phyloP scores from a whole-genome alignment of 2,329 filamentous ascomycete species.

The Neonectria magnoliae region DNA sequence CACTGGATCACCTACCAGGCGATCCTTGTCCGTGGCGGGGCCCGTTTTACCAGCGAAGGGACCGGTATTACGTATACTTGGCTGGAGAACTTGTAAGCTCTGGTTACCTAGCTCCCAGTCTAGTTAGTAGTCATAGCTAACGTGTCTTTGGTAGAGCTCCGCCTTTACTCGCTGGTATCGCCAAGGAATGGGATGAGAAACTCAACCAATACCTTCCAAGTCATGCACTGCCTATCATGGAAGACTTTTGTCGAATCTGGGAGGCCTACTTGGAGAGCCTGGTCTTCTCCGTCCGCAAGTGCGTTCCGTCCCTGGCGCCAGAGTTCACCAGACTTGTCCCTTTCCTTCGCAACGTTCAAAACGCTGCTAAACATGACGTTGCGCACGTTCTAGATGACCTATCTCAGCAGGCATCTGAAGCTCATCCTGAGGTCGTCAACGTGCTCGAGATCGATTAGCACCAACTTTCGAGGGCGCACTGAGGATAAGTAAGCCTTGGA shows the following conservation, averaged over 20 bases:
- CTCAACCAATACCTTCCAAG: slow-evolving; percentile 11
- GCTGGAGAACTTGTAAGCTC: slow-evolving; percentile 22
- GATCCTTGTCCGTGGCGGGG: not conserved
- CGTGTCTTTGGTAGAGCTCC: not conserved
- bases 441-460: not conserved
- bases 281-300: not conserved
- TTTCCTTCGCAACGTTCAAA: not conserved
- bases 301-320: not conserved
- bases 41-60: not conserved
- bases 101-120: too few relatives aligned
- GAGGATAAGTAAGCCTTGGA: not conserved
- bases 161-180: not conserved
- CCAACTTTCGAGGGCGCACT: slow-evolving; percentile 7
- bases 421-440: not conserved
- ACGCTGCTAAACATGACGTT: not conserved
- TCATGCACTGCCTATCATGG: slow-evolving; percentile 7
- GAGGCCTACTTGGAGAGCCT: slow-evolving; percentile 5
- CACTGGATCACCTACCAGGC: slow-evolving; percentile 3
- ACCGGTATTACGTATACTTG: slow-evolving; percentile 8
- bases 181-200: slow-evolving; percentile 3
- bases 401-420: not conserved
- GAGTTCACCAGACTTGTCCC: not conserved
- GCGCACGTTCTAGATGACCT: not conserved
- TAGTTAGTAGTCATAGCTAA: not conserved
- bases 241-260: not conserved